These are phyloP conservation scores for Kwoniella heveanensis DNA, from an alignment of 768 basidiomycete species.

Conservation along the genomic window DNA sequence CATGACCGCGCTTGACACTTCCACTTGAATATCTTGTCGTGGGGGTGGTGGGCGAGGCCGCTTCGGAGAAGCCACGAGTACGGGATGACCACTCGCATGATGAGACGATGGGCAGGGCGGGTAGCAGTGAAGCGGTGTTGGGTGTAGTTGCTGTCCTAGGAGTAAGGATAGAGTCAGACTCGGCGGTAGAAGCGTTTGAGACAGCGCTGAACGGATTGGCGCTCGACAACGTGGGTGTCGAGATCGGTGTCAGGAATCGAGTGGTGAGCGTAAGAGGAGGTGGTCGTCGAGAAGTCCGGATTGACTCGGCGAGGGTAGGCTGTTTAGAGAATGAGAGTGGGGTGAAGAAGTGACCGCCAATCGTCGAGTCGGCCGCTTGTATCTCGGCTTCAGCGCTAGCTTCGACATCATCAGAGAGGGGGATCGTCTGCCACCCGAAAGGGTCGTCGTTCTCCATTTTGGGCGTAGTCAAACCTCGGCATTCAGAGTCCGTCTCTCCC, in stretches of 20 bases:
- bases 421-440: constrained; percentile 18
- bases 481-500: constrained; percentile 16
- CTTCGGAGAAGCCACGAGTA: background rate
- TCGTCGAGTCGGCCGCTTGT: constrained; percentile 15
- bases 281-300: constrained; percentile 14
- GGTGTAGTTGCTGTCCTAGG: constrained; percentile 9
- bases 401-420: constrained; percentile 2
- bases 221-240: constrained; percentile 6
- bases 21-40: constrained; percentile 1
- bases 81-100: constrained; percentile 9
- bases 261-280: constrained; percentile 22
- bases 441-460: constrained; percentile 20
- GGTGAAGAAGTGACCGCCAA: constrained; percentile 7
- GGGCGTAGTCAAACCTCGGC: constrained; percentile 7
- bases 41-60: constrained; percentile 9
- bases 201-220: constrained; percentile 9
- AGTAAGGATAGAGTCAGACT: constrained; percentile 13
- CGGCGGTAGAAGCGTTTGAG: constrained; percentile 16
- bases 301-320: constrained; percentile 15
- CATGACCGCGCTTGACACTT: background rate
- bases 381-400: constrained; percentile 12
- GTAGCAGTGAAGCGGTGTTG: constrained; percentile 6
- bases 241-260: constrained; percentile 7
- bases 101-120: constrained; percentile 21
- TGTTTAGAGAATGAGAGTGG: background rate